These are phyloP conservation scores for Neostapfia colusana DNA, from an alignment of 176 grass and related monocot genomes.

Conservation along the genomic window DNA sequence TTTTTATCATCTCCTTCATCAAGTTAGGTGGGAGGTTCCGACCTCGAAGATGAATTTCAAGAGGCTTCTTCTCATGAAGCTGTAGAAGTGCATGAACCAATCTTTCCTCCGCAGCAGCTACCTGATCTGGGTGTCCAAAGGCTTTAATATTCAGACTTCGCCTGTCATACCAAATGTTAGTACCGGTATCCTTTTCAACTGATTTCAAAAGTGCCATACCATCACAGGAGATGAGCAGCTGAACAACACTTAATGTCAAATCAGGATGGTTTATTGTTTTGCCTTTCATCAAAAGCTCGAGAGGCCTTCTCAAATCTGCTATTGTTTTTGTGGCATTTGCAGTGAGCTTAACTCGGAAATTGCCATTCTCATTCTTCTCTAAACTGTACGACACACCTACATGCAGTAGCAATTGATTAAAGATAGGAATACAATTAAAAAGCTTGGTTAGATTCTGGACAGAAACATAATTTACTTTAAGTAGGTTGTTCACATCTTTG, in stretches of 20 bases:
- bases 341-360: constrained; percentile 58
- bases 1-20: constrained; percentile 79
- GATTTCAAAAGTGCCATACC: constrained; percentile 57
- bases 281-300: constrained; percentile 82
- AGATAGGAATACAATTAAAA: not conserved
- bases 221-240: constrained; percentile 70
- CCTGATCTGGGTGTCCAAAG: constrained; percentile 58
- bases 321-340: constrained; percentile 89
- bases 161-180: constrained; percentile 74
- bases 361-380: constrained; percentile 64
- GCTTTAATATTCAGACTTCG: constrained; percentile 71
- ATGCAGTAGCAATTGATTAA: constrained; percentile 32
- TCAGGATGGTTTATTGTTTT: constrained; percentile 74
- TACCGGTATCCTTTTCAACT: constrained; percentile 72
- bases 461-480: not conserved
- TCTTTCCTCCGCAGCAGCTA: constrained; percentile 59
- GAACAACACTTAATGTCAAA: constrained; percentile 55
- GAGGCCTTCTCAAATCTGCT: constrained; percentile 75
- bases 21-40: constrained; percentile 58
- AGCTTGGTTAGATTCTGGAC: not conserved
- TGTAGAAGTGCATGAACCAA: constrained; percentile 58
- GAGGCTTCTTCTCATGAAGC: constrained; percentile 57
- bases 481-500: not conserved
- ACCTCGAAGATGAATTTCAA: constrained; percentile 64
- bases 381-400: constrained; percentile 76